Conservation (phyloP, 768 basidiomycete species). For the Tulasnella sp. region DNA sequence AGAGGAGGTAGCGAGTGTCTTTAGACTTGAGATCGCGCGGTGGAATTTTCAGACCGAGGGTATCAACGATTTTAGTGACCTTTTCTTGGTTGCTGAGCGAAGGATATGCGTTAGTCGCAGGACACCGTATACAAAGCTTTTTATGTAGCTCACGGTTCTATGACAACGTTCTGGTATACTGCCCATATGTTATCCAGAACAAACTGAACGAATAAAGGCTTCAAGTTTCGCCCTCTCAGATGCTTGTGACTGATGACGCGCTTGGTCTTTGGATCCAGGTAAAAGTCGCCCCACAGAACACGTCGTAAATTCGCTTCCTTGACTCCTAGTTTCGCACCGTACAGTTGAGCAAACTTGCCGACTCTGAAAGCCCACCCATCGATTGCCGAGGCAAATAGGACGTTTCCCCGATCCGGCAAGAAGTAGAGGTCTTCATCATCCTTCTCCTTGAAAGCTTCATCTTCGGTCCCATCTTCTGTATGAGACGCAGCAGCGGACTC, state of each 20-base stretch:
- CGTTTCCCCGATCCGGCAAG: conserved; percentile 90
- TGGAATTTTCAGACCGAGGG: conserved; percentile 73
- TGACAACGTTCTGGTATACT: conserved; percentile 81
- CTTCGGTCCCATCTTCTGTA: conserved; percentile 35
- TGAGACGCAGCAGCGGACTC: conserved; percentile 45
- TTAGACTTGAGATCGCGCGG: conserved; percentile 89
- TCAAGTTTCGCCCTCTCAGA: conserved; percentile 74
- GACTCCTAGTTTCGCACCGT: conserved; percentile 82
- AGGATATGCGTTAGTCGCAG: not conserved
- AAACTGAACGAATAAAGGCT: conserved; percentile 95
- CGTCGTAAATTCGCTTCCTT: conserved; percentile 77
- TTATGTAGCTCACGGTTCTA: conserved; percentile 68
- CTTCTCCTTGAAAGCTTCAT: conserved; percentile 75
- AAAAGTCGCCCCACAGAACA: conserved; percentile 96
- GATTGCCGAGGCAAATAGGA: conserved; percentile 90
- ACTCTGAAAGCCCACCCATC: conserved; percentile 98
- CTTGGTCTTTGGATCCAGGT: conserved; percentile 92
- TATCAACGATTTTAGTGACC: conserved; percentile 74
- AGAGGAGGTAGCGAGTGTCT: conserved; percentile 75
- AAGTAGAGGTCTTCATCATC: conserved; percentile 98
- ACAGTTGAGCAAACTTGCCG: conserved; percentile 87
- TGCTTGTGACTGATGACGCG: conserved; percentile 86
- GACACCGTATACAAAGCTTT: conserved; percentile 5
- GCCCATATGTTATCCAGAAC: conserved; percentile 97
- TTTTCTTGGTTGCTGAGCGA: conserved; percentile 73